phyloP scores from a whole-genome alignment of 371 early-diverging fungal genomes.

The Syncephalastrum sp. region DNA sequence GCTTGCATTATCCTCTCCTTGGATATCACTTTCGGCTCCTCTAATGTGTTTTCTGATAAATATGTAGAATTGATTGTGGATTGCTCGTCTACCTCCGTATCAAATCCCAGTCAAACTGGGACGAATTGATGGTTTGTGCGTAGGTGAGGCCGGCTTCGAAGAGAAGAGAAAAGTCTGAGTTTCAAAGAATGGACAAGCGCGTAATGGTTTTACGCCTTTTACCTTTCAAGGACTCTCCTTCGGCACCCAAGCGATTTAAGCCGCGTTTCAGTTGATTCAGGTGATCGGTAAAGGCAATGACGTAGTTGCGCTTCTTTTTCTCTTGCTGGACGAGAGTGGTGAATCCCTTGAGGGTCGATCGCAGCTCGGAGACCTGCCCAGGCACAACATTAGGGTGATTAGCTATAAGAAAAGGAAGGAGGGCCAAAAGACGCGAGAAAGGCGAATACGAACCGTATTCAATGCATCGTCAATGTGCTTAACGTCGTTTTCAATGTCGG shows the following conservation, averaged over 20 bases:
- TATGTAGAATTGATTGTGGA: neutral
- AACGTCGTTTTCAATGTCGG: too few relatives aligned
- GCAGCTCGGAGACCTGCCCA: constrained; percentile 34
- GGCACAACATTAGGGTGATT: too few relatives aligned
- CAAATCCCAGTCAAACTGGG: constrained; percentile 21
- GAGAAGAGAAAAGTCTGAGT: neutral
- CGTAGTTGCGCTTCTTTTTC: constrained; percentile 28
- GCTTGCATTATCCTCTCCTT: constrained; percentile 17
- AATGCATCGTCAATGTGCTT: too few relatives aligned
- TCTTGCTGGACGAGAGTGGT: constrained; percentile 31
- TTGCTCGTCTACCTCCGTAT: constrained; percentile 20
- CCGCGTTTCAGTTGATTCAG: constrained; percentile 25
- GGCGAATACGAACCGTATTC: too few relatives aligned
- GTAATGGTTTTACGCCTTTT: neutral
- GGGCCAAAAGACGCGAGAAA: too few relatives aligned
- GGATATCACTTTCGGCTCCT: constrained; percentile 25
- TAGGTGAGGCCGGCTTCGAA: constrained; percentile 24
- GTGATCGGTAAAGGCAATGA: constrained; percentile 28
- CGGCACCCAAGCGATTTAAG: constrained; percentile 20
- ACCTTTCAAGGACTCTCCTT: constrained; percentile 39
- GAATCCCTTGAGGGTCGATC: constrained; percentile 30
- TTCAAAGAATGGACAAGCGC: neutral
- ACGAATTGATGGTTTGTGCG: constrained; percentile 17
- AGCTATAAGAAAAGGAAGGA: too few relatives aligned
- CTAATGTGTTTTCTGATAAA: constrained; percentile 7